phyloP scores from a whole-genome alignment of 1,139 yeast species.

The Protomyces arabidopsidicola region DNA sequence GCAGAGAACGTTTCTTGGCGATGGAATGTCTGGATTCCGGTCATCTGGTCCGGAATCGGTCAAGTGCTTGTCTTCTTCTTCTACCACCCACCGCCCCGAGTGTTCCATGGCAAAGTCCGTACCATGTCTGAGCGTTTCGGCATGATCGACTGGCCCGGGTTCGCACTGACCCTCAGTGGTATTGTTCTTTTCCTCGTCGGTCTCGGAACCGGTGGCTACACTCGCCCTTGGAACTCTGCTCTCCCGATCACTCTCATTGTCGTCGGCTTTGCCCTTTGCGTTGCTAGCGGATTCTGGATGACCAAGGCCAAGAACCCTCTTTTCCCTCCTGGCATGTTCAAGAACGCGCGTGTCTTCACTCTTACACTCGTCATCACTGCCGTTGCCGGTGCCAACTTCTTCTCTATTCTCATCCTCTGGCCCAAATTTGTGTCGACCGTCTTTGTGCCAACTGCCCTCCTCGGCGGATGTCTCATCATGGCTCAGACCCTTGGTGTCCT shows the following conservation, averaged over 20 bases:
- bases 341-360: conserved; percentile 20
- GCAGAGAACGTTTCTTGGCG: conserved; percentile 17
- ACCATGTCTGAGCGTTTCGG: neutral
- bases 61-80: conserved; percentile 23
- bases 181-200: conserved; percentile 16
- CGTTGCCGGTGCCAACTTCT: conserved; percentile 27
- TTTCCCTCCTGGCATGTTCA: conserved; percentile 25
- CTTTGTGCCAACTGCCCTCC: conserved; percentile 11
- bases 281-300: conserved; percentile 15
- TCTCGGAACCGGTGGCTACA: conserved; percentile 25
- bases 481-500: conserved; percentile 17
- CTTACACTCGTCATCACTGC: conserved; percentile 25
- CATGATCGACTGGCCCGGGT: conserved; percentile 22
- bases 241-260: conserved; percentile 15
- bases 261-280: conserved; percentile 13
- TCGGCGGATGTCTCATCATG: conserved; percentile 18
- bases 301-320: conserved; percentile 13
- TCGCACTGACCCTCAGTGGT: conserved; percentile 13
- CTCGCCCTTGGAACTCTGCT: conserved; percentile 19
- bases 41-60: conserved; percentile 18
- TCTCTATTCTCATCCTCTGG: conserved; percentile 21
- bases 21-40: conserved; percentile 25
- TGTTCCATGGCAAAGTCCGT: conserved; percentile 19
- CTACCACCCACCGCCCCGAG: conserved; percentile 20
- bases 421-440: conserved; percentile 12